phyloP scores from a whole-genome alignment of 169 alveolate genomes.

The Fabrea salina region DNA sequence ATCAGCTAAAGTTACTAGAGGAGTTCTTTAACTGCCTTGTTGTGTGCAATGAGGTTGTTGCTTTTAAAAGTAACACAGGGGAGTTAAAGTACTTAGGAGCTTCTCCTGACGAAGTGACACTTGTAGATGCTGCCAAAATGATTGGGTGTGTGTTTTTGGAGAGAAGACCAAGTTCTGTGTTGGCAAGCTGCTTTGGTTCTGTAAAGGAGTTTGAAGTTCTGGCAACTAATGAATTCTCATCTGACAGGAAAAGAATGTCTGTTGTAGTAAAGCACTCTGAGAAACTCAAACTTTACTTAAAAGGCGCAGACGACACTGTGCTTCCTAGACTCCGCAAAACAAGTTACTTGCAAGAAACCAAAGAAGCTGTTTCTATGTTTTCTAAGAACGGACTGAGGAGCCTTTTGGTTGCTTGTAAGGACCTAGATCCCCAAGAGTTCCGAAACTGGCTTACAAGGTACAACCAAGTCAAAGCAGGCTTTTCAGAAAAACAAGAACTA shows the following conservation, averaged over 20 bases:
- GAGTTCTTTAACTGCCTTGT: not conserved
- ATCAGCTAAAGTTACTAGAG: not conserved
- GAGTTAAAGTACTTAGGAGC: conserved; percentile 49
- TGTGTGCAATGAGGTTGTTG: conserved; percentile 33
- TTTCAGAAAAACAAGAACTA: conserved; percentile 64
- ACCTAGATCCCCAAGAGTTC: conserved; percentile 67
- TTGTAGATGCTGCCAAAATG: conserved; percentile 65
- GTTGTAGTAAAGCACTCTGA: conserved; percentile 76
- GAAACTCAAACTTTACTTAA: conserved; percentile 47
- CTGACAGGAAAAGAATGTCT: conserved; percentile 92
- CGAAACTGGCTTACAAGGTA: conserved; percentile 61
- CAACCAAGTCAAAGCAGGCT: conserved; percentile 64
- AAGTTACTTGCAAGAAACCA: conserved; percentile 43
- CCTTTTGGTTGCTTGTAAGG: conserved; percentile 87
- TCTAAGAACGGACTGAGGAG: conserved; percentile 93
- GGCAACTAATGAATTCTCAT: conserved; percentile 87
- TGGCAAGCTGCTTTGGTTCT: conserved; percentile 16
- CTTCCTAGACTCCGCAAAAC: conserved; percentile 56
- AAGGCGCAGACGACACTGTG: conserved; percentile 85
- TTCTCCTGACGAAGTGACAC: conserved; percentile 70
- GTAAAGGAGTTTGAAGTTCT: conserved; percentile 23
- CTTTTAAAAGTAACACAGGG: not conserved
- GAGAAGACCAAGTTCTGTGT: not conserved
- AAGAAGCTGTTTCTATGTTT: conserved; percentile 70
- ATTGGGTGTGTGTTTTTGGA: conserved; percentile 55